phyloP scores from a whole-genome alignment of 83 land plant genomes.

The Diphasiastrum complanatum region DNA sequence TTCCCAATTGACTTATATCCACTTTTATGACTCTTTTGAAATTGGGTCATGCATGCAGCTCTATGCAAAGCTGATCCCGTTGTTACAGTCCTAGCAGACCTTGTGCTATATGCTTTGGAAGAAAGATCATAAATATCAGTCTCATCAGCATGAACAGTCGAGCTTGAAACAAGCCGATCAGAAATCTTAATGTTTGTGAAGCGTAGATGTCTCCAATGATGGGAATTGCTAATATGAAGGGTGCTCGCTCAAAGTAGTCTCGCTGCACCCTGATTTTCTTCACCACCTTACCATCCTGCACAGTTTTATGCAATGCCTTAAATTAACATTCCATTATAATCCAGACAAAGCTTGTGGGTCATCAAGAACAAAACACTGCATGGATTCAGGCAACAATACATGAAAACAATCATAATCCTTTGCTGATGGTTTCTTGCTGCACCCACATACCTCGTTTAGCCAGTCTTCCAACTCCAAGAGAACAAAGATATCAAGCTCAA shows the following conservation, averaged over 20 bases:
- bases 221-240: slow-evolving; percentile 7
- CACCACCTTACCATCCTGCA: slow-evolving; percentile 24
- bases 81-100: too few relatives aligned
- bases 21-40: too few relatives aligned
- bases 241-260: slow-evolving; percentile 24
- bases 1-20: too few relatives aligned
- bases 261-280: slow-evolving; percentile 30
- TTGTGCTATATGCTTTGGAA: too few relatives aligned
- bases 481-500: background rate
- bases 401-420: background rate
- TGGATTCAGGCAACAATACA: too few relatives aligned
- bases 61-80: too few relatives aligned
- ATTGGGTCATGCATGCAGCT: too few relatives aligned
- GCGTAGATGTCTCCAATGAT: slow-evolving; percentile 17
- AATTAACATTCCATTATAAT: background rate
- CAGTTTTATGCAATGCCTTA: background rate
- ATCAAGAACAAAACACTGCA: background rate
- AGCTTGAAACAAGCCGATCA: slow-evolving; percentile 5
- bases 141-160: too few relatives aligned
- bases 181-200: background rate
- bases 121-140: too few relatives aligned
- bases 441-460: slow-evolving; percentile 10
- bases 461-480: slow-evolving; percentile 17
- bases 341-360: background rate
- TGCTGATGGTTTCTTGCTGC: background rate